Conservation (phyloP, 306 rosid species). For the Gastrolobium villosum region DNA sequence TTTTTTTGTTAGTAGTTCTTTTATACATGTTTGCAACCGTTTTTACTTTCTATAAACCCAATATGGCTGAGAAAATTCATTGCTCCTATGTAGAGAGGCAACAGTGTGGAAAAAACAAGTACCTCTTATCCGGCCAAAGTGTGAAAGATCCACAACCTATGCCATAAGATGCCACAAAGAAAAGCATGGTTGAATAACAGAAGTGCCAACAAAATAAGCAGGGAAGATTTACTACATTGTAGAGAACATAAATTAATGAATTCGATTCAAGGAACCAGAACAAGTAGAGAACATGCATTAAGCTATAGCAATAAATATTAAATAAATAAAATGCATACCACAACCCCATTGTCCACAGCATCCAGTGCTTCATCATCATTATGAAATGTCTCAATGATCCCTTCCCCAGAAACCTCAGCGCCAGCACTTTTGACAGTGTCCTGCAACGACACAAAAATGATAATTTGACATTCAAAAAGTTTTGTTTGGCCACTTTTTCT, state of each 20-base stretch:
- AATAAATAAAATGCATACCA: conserved; percentile 55
- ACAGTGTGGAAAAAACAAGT: conserved; percentile 43
- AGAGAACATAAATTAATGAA: neutral
- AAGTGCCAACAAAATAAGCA: conserved; percentile 13
- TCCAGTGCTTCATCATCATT: conserved; percentile 85
- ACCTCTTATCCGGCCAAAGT: conserved; percentile 97
- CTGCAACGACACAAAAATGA: conserved; percentile 54
- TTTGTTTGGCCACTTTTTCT: neutral
- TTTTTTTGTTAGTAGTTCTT: neutral
- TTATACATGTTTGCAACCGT: conserved; percentile 16
- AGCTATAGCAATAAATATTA: neutral
- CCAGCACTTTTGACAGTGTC: conserved; percentile 67
- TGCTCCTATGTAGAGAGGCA: conserved; percentile 8
- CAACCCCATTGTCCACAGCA: conserved; percentile 72
- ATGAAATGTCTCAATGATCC: conserved; percentile 73
- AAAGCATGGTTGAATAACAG: no score
- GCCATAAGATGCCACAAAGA: conserved; percentile 40
- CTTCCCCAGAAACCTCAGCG: conserved; percentile 71
- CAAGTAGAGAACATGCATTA: conserved; percentile 8
- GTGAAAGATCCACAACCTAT: conserved; percentile 96
- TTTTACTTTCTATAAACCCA: conserved; percentile 20
- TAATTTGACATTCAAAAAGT: neutral
- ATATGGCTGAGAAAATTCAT: conserved; percentile 9
- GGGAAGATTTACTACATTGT: neutral
- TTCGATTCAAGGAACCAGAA: conserved; percentile 27